Percentiles rank a stretch among this genome's conserved stretches.
Evolutionary conservation across 768 basidiomycete species (phyloP).

Genomic region (Suillus placidus): DNA sequence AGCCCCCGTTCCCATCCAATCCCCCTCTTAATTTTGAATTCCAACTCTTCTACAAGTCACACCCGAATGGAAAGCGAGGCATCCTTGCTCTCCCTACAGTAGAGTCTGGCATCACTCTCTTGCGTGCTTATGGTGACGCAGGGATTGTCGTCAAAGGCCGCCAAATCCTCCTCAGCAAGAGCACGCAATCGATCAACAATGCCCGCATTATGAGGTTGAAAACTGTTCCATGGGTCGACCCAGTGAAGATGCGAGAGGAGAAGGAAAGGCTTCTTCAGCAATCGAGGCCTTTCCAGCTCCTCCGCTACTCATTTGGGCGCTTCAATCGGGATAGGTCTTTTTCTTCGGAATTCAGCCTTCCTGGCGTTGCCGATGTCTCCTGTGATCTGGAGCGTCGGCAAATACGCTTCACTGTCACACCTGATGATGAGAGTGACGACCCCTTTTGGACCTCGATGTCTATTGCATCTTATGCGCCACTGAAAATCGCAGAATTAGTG

Average conservation of each 20-base stretch:
- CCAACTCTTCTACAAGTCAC: constrained; percentile 28
- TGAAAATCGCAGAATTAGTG: constrained; percentile 26
- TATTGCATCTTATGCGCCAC: constrained; percentile 26
- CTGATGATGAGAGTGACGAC: background rate
- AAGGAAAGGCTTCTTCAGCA: constrained; percentile 25
- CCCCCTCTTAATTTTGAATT: constrained; percentile 38
- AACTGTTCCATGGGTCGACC: constrained; percentile 34
- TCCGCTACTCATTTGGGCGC: constrained; percentile 37
- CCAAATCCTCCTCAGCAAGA: constrained; percentile 22
- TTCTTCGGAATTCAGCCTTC: constrained; percentile 32
- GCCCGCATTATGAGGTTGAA: constrained; percentile 28
- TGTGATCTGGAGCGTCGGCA: constrained; percentile 38
- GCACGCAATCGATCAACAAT: constrained; percentile 25
- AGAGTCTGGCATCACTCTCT: constrained; percentile 25
- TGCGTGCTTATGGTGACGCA: constrained; percentile 26
- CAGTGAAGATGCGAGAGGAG: constrained; percentile 25
- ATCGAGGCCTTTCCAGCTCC: constrained; percentile 27
- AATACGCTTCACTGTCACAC: constrained; percentile 35
- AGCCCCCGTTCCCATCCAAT: constrained; percentile 32
- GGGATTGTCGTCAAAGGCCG: constrained; percentile 33
- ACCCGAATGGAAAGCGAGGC: constrained; percentile 29
- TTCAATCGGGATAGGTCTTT: constrained; percentile 39
- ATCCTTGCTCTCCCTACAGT: constrained; percentile 34
- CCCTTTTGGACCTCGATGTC: background rate
- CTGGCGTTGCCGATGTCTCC: constrained; percentile 34